These are phyloP conservation scores for Ceraceosorus bombacis DNA, from an alignment of 1,284 basidiomycete species.

Conservation along the genomic window DNA sequence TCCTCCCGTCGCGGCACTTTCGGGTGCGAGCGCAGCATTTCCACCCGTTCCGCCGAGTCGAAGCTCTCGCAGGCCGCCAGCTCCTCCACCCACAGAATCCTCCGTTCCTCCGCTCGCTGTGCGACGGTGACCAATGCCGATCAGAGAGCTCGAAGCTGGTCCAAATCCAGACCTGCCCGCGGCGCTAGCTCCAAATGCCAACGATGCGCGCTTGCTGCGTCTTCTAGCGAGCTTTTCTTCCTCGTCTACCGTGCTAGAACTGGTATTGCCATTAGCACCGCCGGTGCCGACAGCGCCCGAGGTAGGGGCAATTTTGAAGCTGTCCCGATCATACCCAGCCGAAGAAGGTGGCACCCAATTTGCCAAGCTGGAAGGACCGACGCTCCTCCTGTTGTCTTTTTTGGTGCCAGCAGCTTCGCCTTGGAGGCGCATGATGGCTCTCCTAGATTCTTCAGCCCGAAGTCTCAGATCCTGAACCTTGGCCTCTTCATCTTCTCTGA, in stretches of 20 bases:
- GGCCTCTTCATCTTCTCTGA: constrained; percentile 2
- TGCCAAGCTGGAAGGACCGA: constrained; percentile 1
- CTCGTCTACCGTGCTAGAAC: no score
- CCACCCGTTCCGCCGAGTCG: not conserved
- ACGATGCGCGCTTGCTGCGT: constrained; percentile 5
- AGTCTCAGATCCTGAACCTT: constrained; percentile 6
- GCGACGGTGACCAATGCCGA: constrained; percentile 1
- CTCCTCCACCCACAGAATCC: not conserved
- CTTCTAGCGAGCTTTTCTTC: not conserved
- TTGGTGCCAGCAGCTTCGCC: not conserved
- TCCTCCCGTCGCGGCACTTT: not conserved
- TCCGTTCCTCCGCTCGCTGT: not conserved
- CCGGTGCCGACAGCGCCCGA: not conserved
- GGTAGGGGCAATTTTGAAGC: not conserved
- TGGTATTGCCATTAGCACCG: not conserved
- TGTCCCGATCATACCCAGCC: not conserved
- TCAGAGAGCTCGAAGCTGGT: constrained; percentile 4
- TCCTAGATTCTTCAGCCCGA: constrained; percentile 5
- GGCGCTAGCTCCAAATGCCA: constrained; percentile 9
- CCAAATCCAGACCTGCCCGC: not conserved
- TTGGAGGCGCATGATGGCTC: constrained; percentile 10
- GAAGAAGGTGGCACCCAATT: constrained; percentile 6
- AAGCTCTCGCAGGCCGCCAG: no score
- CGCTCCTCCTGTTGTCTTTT: constrained; percentile 4
- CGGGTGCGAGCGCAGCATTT: not conserved